These are phyloP conservation scores for Sonneratia caseolaris DNA, from an alignment of 345 rosid genomes.

Conservation along the genomic window DNA sequence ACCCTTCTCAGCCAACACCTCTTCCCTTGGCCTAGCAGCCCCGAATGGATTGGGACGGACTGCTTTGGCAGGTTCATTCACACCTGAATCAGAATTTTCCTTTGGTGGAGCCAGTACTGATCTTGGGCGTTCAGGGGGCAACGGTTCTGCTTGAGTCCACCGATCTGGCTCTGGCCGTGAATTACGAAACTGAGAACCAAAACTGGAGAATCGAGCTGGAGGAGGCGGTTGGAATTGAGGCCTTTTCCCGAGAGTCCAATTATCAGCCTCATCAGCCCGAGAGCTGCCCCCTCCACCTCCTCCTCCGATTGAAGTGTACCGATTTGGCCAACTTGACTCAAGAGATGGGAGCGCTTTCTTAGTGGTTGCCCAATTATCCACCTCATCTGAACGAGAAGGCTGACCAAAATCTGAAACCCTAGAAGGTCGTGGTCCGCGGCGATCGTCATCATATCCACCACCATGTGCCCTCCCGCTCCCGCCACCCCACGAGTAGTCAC, in stretches of 20 bases:
- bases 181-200: slow-evolving; percentile 56
- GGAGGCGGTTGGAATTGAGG: slow-evolving; percentile 31
- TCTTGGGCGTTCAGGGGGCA: slow-evolving; percentile 55
- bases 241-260: slow-evolving; percentile 60
- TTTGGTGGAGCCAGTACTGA: slow-evolving; percentile 60
- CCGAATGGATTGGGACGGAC: slow-evolving; percentile 81
- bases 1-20: slow-evolving; percentile 88
- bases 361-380: slow-evolving; percentile 70
- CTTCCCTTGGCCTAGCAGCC: slow-evolving; percentile 85
- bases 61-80: slow-evolving; percentile 37
- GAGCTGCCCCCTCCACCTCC: slow-evolving; percentile 47
- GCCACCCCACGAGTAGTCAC: slow-evolving; percentile 47
- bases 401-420: slow-evolving; percentile 81
- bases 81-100: slow-evolving; percentile 24
- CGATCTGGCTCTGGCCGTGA: slow-evolving; percentile 53
- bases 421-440: slow-evolving; percentile 42
- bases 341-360: slow-evolving; percentile 49
- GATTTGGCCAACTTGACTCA: slow-evolving; percentile 48
- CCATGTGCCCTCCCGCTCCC: slow-evolving; percentile 53
- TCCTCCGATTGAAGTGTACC: slow-evolving; percentile 48
- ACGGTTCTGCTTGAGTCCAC: slow-evolving; percentile 52
- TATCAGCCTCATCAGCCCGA: slow-evolving; percentile 77
- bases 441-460: slow-evolving; percentile 80
- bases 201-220: slow-evolving; percentile 43
- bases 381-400: slow-evolving; percentile 85